Evolutionary conservation across 331 rosid genomes (phyloP), one percentile per base, ranked within the genome.

Genomic region (Pyrus hybrid): DNA sequence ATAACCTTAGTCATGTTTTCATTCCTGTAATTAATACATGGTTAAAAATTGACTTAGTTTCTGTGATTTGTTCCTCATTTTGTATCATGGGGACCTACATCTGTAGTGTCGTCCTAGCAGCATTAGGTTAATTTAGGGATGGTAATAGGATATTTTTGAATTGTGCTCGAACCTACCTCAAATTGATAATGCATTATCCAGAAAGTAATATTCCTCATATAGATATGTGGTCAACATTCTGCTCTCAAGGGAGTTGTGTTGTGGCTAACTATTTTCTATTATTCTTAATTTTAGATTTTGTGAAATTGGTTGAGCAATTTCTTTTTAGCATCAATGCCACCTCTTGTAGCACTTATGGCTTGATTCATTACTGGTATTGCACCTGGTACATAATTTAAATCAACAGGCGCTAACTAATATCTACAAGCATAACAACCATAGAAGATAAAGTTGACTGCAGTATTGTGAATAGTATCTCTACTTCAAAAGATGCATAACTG

Each of bases 301-400:
- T 16, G 7, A 51, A 26, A n/a, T 29, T 25, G 30, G 23, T 70
- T 49, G 7, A 25, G 74, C 62, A 29, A 26, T 53, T 70, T 25
- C 13, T 69, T 69, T 43, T n/a, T n/a, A n/a, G n/a, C 96, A 79
- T 85, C 89, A 67, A 95, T 94, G 35, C 96, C 99, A 77, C 99
- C 99, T 65, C 96, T 90, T 22, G 99, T 89, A 37, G 97, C 97
- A 80, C 96, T 88, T 93, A 87, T 94, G 26, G 92, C 92, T 86
- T 94, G 90, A 82, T 89, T 88, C 61, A 94, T 49, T 85, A 88
- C 84, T 1, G 99, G 99, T 54, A 94, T 78, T 53, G 97, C 93
- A 83, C 92, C 97, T 94, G 82, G 61, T 58, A 74, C 49, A 74
- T 35, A 45, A 63, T 67, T 80, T 4, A 32, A 30, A 74, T 25